These are phyloP conservation scores for Erysimum cheiri DNA, from an alignment of 441 rosid species.

Conservation along the genomic window DNA sequence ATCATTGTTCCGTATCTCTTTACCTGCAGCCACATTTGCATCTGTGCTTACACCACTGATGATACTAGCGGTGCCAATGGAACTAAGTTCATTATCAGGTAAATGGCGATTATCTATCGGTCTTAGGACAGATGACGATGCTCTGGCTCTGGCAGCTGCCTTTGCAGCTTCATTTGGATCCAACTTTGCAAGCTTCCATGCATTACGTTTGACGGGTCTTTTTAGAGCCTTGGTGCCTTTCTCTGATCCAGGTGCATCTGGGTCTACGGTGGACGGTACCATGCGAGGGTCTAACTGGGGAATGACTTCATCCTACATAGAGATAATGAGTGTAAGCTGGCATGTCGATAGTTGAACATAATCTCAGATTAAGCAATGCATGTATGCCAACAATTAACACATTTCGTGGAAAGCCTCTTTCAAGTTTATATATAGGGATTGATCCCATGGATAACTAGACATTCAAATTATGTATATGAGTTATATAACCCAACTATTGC, in stretches of 20 bases:
- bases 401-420: background rate
- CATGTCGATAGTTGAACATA: constrained; percentile 1
- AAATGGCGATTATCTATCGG: constrained; percentile 54
- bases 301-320: constrained; percentile 62
- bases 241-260: constrained; percentile 60
- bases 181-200: constrained; percentile 77
- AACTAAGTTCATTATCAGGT: constrained; percentile 63
- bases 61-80: constrained; percentile 57
- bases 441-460: background rate
- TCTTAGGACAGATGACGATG: constrained; percentile 70
- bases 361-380: background rate
- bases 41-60: constrained; percentile 64
- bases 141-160: constrained; percentile 79
- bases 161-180: constrained; percentile 65
- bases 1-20: constrained; percentile 61
- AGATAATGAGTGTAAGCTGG: constrained; percentile 2
- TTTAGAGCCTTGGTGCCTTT: constrained; percentile 52
- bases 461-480: constrained; percentile 11
- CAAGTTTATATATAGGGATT: constrained; percentile 6
- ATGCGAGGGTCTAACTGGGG: constrained; percentile 80
- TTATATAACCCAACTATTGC: constrained; percentile 4
- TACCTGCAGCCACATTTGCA: constrained; percentile 55
- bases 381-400: constrained; percentile 12
- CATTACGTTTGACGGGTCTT: constrained; percentile 61
- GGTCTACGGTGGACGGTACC: constrained; percentile 80